Conservation (phyloP, 2,329 filamentous ascomycete genomes). For the Aspergillus sojae region DNA sequence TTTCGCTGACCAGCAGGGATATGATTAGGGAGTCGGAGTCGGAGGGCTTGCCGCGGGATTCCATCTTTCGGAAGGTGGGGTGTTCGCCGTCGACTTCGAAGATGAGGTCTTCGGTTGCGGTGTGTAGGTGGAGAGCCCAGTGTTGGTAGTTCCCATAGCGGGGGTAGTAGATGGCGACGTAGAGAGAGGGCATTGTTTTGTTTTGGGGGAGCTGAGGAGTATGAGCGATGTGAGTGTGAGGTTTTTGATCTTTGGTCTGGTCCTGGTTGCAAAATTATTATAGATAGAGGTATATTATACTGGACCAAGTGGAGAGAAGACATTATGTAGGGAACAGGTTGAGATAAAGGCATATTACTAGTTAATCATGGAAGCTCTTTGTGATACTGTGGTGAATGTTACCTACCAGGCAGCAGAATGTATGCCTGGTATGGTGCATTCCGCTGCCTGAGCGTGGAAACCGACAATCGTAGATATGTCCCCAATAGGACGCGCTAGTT, state of each 20-base stretch:
- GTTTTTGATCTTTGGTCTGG: too few relatives aligned
- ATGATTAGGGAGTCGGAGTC: constrained; percentile 13
- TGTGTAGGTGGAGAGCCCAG: constrained; percentile 25
- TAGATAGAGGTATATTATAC: not conserved
- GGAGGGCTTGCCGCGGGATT: constrained; percentile 13
- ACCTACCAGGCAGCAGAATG: not conserved
- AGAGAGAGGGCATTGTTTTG: constrained; percentile 4
- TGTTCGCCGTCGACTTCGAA: constrained; percentile 27
- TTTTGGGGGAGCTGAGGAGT: not conserved
- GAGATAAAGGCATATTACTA: not conserved
- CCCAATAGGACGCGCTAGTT: not conserved
- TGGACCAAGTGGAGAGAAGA: not conserved
- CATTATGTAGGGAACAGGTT: not conserved
- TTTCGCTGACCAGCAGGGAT: constrained; percentile 15
- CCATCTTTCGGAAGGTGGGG: constrained; percentile 19
- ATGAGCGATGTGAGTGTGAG: too few relatives aligned
- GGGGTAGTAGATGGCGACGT: constrained; percentile 17
- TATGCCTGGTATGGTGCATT: not conserved
- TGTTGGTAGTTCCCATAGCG: constrained; percentile 28
- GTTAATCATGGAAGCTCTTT: not conserved
- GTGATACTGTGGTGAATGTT: not conserved
- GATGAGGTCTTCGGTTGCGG: constrained; percentile 14
- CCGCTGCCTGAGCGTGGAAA: not conserved
- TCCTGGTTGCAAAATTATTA: not conserved
- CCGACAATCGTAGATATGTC: not conserved